These are phyloP conservation scores for Penicillium goetzii DNA, from an alignment of 495 filamentous ascomycete genomes.

Conservation along the genomic window DNA sequence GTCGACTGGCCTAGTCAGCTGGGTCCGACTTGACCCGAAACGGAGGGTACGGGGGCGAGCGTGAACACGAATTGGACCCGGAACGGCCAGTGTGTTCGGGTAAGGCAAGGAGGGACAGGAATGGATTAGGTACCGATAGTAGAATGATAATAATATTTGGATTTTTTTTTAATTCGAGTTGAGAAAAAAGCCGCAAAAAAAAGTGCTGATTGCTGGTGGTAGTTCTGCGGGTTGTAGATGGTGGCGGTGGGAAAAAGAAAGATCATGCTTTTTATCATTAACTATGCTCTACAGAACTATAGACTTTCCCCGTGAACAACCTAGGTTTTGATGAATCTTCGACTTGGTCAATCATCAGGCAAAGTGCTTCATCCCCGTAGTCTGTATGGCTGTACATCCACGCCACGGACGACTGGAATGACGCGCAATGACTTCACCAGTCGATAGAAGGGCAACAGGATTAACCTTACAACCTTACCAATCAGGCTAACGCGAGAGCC, in stretches of 20 bases:
- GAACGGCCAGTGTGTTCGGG: constrained; percentile 20
- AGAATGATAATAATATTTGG: no score
- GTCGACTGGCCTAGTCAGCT: neutral
- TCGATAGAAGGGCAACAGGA: neutral
- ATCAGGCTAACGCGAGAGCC: neutral
- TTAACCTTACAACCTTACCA: constrained; percentile 7
- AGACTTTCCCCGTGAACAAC: neutral
- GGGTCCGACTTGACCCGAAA: constrained; percentile 48
- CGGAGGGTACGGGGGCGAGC: constrained; percentile 24
- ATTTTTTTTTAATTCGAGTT: neutral
- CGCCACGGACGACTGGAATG: constrained; percentile 28
- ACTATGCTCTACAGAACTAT: constrained; percentile 2
- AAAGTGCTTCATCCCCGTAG: neutral
- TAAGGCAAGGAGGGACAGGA: constrained; percentile 6
- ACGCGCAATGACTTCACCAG: constrained; percentile 37
- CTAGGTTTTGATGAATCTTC: constrained; percentile 4
- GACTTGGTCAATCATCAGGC: neutral
- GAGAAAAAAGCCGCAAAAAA: neutral
- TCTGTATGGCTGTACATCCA: constrained; percentile 5
- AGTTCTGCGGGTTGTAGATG: neutral
- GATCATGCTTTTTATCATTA: constrained; percentile 21
- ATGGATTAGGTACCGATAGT: neutral
- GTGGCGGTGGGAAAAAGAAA: constrained; percentile 6
- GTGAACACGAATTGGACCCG: constrained; percentile 47
- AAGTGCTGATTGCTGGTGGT: neutral